Percentiles rank a stretch among this genome's conserved stretches.
phyloP scores from a whole-genome alignment of 179 eudicot species.

The Amaranthus tricolor region DNA sequence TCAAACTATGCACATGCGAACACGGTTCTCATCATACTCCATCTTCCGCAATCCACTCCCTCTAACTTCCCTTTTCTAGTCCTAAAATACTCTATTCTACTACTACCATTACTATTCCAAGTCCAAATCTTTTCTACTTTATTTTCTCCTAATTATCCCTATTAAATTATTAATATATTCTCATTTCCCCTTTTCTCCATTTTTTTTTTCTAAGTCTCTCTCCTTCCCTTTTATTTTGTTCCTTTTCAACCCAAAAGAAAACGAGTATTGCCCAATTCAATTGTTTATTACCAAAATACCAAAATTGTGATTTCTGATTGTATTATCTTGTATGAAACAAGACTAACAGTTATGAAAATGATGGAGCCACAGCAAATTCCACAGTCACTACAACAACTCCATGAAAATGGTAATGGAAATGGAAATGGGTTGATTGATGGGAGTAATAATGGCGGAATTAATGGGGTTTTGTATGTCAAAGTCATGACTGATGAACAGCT shows the following conservation, averaged over 20 bases:
- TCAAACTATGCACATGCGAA: slow-evolving; percentile 21
- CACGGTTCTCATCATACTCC: not conserved
- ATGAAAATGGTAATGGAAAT: slow-evolving; percentile 4
- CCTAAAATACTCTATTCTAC: not conserved
- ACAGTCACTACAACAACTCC: slow-evolving; percentile 7
- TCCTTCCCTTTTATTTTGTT: slow-evolving; percentile 1
- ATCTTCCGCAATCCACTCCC: slow-evolving; percentile 26
- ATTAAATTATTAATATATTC: not conserved
- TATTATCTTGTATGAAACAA: not conserved
- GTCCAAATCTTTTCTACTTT: slow-evolving; percentile 15
- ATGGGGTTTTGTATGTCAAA: slow-evolving; percentile 54
- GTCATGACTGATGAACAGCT: slow-evolving; percentile 97
- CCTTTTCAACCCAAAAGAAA: slow-evolving; percentile 11
- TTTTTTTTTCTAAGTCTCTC: not conserved
- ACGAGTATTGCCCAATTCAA: not conserved
- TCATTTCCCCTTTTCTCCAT: not conserved
- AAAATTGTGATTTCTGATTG: not conserved
- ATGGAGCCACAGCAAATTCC: slow-evolving; percentile 35
- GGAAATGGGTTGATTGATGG: slow-evolving; percentile 14
- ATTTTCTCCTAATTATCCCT: not conserved
- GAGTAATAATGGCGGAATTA: slow-evolving; percentile 10
- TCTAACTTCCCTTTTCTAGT: not conserved
- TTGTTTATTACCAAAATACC: not conserved
- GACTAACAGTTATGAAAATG: slow-evolving; percentile 17
- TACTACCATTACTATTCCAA: not conserved